These are phyloP conservation scores for Fagopyrum homotropicum DNA, from an alignment of 148 eudicot genomes.

Conservation along the genomic window DNA sequence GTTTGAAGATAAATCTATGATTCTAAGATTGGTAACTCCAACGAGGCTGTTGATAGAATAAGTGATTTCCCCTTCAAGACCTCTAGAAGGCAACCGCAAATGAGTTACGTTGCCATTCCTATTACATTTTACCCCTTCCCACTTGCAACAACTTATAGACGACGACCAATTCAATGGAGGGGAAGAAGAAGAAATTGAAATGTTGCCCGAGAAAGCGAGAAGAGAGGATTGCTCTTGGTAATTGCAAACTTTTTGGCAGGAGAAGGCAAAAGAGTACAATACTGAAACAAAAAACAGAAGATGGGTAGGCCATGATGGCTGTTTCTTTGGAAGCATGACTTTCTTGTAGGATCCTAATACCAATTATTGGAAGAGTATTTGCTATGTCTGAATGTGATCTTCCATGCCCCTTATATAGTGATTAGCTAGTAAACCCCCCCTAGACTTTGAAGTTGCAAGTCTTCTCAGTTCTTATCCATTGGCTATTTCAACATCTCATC, in stretches of 20 bases:
- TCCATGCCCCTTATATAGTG: too few species aligned
- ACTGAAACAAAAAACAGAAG: too few species aligned
- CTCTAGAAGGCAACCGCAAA: slow-evolving; percentile 41
- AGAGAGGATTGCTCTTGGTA: slow-evolving; percentile 43
- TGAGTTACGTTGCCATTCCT: slow-evolving; percentile 27
- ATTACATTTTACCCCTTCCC: slow-evolving; percentile 71
- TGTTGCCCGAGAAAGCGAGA: slow-evolving; percentile 24
- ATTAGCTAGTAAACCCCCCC: too few species aligned
- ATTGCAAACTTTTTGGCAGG: slow-evolving; percentile 37
- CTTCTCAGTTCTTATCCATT: too few species aligned
- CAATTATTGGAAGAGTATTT: too few species aligned
- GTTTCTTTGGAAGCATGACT: too few species aligned
- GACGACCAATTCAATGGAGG: slow-evolving; percentile 42
- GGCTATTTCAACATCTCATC: too few species aligned
- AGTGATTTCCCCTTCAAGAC: slow-evolving; percentile 41
- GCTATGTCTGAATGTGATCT: too few species aligned
- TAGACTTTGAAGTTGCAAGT: too few species aligned
- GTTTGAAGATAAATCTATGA: slow-evolving; percentile 48
- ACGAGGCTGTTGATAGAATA: slow-evolving; percentile 40
- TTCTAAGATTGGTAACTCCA: slow-evolving; percentile 43
- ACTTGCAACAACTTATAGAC: slow-evolving; percentile 49
- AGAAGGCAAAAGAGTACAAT: too few species aligned
- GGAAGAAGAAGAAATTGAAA: slow-evolving; percentile 17
- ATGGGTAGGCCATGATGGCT: too few species aligned
- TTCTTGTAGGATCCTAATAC: too few species aligned